phyloP scores from a whole-genome alignment of 2,329 filamentous ascomycete genomes.

The Curvularia spicifera region DNA sequence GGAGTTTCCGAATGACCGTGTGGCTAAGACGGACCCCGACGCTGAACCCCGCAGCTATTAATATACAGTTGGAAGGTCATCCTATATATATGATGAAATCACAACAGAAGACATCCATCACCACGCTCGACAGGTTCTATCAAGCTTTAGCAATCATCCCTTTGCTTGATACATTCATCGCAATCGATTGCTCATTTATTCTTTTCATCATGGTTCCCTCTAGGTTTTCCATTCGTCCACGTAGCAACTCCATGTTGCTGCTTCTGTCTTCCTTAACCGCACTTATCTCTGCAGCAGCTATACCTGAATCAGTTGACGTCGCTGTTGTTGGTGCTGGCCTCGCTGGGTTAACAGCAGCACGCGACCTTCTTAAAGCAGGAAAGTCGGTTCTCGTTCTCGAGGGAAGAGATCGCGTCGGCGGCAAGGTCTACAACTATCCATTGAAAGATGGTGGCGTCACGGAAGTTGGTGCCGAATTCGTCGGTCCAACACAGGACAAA shows the following conservation, averaged over 20 bases:
- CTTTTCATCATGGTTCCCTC: background rate
- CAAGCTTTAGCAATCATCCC: background rate
- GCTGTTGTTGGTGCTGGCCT: conserved; percentile 57
- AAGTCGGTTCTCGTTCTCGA: conserved; percentile 57
- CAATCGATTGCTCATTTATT: background rate
- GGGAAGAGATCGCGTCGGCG: conserved; percentile 59
- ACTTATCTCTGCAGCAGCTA: background rate
- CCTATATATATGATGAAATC: background rate
- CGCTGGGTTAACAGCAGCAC: conserved; percentile 33
- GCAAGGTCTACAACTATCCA: conserved; percentile 54
- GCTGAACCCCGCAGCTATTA: too few species aligned
- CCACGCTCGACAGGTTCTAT: background rate
- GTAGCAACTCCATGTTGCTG: background rate
- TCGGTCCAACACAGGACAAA: conserved; percentile 33
- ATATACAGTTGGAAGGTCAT: too few species aligned
- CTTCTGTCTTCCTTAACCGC: background rate
- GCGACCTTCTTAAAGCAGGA: conserved; percentile 49
- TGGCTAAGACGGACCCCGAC: background rate
- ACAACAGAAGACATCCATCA: background rate
- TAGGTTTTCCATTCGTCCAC: background rate
- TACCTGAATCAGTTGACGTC: conserved; percentile 25
- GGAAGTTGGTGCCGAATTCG: conserved; percentile 33
- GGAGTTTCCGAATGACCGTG: background rate
- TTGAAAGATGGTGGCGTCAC: conserved; percentile 30
- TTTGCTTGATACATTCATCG: background rate